A percentile compares a stretch with the other conserved stretches of the same genome.
These are phyloP conservation scores for Aegilops bicornis DNA, from an alignment of 176 grass and related monocot genomes.

Conservation along the genomic window DNA sequence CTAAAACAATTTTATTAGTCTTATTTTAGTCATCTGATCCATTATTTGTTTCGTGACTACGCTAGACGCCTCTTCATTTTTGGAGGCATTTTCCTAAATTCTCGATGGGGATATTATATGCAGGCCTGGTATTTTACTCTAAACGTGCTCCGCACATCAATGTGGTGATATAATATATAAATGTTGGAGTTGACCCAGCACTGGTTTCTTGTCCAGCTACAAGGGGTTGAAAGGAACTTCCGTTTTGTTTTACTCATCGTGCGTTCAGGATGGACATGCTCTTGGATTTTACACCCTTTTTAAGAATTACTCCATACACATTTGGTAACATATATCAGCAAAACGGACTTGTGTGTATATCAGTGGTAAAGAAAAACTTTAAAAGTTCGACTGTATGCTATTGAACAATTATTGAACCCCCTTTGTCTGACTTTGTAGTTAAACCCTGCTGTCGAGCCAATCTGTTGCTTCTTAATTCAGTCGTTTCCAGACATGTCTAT, in stretches of 20 bases:
- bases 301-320: too few relatives aligned
- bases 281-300: too few relatives aligned
- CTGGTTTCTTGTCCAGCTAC: slow-evolving; percentile 16
- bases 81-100: background rate
- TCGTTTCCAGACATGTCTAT: slow-evolving; percentile 15
- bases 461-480: slow-evolving; percentile 21
- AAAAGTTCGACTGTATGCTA: too few relatives aligned
- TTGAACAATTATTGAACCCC: too few relatives aligned
- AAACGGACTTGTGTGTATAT: background rate
- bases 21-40: background rate
- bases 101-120: background rate
- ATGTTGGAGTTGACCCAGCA: background rate
- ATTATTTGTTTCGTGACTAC: background rate
- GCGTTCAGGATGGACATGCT: too few relatives aligned
- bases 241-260: too few relatives aligned
- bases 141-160: background rate
- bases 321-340: too few relatives aligned
- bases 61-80: background rate
- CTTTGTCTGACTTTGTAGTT: background rate
- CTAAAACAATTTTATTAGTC: background rate
- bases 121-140: background rate
- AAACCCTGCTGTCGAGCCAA: background rate
- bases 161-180: background rate
- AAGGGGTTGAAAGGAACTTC: background rate
- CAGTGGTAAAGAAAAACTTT: background rate